Evolutionary conservation across 371 early-diverging fungal genomes (phyloP).

Genomic region (Blastocladiella emersonii): DNA sequence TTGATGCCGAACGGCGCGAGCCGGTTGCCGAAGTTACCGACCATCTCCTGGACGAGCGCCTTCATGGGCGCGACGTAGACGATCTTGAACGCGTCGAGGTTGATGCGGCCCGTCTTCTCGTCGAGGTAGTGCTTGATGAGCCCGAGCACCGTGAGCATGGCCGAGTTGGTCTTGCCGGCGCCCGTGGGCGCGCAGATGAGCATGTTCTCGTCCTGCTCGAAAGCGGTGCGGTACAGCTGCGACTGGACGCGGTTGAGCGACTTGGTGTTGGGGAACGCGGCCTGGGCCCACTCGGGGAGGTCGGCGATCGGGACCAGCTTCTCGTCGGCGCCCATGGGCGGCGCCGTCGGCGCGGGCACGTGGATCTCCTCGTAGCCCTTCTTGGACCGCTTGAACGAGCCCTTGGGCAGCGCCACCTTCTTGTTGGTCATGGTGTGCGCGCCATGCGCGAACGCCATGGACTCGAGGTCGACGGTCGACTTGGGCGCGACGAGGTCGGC

Average conservation of each 20-base stretch:
- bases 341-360: slow-evolving; percentile 78
- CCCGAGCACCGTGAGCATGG: slow-evolving; percentile 85
- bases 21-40: slow-evolving; percentile 69
- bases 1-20: slow-evolving; percentile 64
- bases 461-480: slow-evolving; percentile 60
- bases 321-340: slow-evolving; percentile 46
- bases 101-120: slow-evolving; percentile 55
- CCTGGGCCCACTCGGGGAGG: slow-evolving; percentile 80
- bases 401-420: slow-evolving; percentile 80
- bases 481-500: slow-evolving; percentile 34
- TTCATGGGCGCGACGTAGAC: slow-evolving; percentile 99
- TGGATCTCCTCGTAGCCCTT: slow-evolving; percentile 94
- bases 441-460: slow-evolving; percentile 77
- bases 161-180: slow-evolving; percentile 98
- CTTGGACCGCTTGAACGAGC: slow-evolving; percentile 80
- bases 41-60: slow-evolving; percentile 97
- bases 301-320: slow-evolving; percentile 48
- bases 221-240: slow-evolving; percentile 73
- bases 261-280: slow-evolving; percentile 56
- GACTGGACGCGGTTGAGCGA: slow-evolving; percentile 88
- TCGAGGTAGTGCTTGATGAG: slow-evolving; percentile 67
- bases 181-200: slow-evolving; percentile 99
- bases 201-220: slow-evolving; percentile 80
- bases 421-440: slow-evolving; percentile 94
- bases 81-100: slow-evolving; percentile 80